phyloP scores from a whole-genome alignment of 306 rosid genomes.

The Corylus heterophylla region DNA sequence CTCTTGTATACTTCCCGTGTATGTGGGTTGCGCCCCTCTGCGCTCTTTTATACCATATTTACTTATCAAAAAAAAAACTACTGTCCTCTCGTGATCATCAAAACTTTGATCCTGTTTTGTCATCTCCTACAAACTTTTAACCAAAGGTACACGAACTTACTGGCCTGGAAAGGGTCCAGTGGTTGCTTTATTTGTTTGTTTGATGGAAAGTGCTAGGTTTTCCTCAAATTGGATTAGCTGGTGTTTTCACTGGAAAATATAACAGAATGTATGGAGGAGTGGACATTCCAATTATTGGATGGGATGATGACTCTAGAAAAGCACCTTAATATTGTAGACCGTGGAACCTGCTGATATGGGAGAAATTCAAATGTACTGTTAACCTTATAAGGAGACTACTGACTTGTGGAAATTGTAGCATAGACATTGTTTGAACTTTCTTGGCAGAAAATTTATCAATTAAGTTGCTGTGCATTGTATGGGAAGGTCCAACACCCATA shows the following conservation, averaged over 20 bases:
- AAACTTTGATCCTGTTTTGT: not conserved
- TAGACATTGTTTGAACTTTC: not conserved
- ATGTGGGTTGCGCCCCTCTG: too few species aligned
- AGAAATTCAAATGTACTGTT: too few species aligned
- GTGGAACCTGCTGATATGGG: too few species aligned
- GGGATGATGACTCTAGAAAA: not conserved
- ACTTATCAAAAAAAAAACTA: too few species aligned
- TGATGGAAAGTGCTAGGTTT: not conserved
- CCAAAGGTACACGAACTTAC: constrained; percentile 1
- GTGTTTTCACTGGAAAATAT: not conserved
- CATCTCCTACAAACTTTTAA: not conserved
- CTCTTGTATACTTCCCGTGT: too few species aligned
- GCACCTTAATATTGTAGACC: not conserved
- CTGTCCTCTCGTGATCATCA: too few species aligned
- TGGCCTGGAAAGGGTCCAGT: not conserved
- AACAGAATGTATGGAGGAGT: not conserved
- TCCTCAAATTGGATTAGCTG: not conserved
- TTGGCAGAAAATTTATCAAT: not conserved
- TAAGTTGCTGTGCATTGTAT: not conserved
- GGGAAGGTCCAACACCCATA: not conserved
- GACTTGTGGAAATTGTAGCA: not conserved
- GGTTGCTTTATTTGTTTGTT: not conserved
- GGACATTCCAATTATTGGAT: not conserved
- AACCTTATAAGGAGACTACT: not conserved
- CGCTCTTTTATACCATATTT: too few species aligned